phyloP scores from a whole-genome alignment of 306 rosid genomes.

The Vigna radiata region DNA sequence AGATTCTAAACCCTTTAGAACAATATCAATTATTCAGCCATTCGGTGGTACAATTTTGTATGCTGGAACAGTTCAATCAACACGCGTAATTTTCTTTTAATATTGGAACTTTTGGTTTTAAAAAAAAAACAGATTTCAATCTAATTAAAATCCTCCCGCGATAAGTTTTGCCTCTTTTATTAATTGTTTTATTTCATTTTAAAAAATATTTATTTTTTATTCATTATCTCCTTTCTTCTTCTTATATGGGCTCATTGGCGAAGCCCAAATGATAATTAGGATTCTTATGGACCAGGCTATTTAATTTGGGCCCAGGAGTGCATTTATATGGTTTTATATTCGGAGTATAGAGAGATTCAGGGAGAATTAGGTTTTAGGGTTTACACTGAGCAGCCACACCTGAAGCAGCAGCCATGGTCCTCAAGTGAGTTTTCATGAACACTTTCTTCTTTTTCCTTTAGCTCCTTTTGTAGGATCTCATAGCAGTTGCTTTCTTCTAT shows the following conservation, averaged over 20 bases:
- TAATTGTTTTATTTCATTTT: too few species aligned
- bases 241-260: background rate
- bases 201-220: too few species aligned
- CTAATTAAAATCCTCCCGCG: too few species aligned
- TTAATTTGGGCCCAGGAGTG: background rate
- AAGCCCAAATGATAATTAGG: background rate
- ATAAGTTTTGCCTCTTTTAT: background rate
- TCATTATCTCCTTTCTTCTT: too few species aligned
- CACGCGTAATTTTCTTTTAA: too few species aligned
- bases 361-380: conserved; percentile 47
- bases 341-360: conserved; percentile 27
- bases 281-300: background rate
- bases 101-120: too few species aligned
- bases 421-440: conserved; percentile 58
- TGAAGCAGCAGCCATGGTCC: conserved; percentile 69
- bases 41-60: too few species aligned
- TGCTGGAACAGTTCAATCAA: too few species aligned
- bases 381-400: conserved; percentile 32
- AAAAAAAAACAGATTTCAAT: too few species aligned
- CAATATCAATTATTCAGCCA: too few species aligned
- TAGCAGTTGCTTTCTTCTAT: background rate
- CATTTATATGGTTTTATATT: background rate
- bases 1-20: too few species aligned
- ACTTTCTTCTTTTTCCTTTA: background rate
- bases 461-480: background rate